Conservation (phyloP, 257 asterid genomes). For the Lycium ferocissimum region DNA sequence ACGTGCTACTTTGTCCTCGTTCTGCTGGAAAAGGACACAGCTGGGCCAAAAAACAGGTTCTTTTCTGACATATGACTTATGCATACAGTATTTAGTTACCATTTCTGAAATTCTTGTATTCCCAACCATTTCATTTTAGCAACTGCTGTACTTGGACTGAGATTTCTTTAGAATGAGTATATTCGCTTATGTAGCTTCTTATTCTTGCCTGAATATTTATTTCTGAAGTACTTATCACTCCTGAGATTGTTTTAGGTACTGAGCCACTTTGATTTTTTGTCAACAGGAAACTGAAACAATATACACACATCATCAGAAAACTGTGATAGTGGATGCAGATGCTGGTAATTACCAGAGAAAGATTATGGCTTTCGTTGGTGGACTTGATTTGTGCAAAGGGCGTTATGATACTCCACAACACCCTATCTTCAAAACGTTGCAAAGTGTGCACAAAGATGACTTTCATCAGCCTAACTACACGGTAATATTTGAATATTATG, state of each 20-base stretch:
- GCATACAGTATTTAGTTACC: constrained; percentile 1
- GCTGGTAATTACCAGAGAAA: constrained; percentile 63
- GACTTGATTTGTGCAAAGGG: constrained; percentile 90
- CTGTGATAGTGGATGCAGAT: constrained; percentile 79
- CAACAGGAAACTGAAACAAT: constrained; percentile 87
- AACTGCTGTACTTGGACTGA: not conserved
- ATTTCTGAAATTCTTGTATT: constrained; percentile 5
- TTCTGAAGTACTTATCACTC: constrained; percentile 11
- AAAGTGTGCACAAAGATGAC: constrained; percentile 81
- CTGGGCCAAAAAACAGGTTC: constrained; percentile 71
- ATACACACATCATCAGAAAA: constrained; percentile 96
- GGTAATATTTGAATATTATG: constrained; percentile 51
- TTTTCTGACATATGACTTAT: constrained; percentile 1
- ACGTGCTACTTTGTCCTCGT: constrained; percentile 83
- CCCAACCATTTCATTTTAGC: not conserved
- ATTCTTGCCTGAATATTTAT: not conserved
- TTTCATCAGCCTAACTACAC: constrained; percentile 83
- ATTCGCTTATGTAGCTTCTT: not conserved
- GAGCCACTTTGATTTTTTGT: constrained; percentile 31
- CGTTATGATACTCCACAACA: constrained; percentile 90
- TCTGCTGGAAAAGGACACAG: constrained; percentile 79
- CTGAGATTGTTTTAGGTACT: constrained; percentile 16
- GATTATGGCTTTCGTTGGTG: constrained; percentile 83
- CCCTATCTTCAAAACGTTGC: constrained; percentile 64
- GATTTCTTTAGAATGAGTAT: not conserved